These are phyloP conservation scores for Blastocystis sp. DNA, from an alignment of 352 stramenopile genomes.

Conservation along the genomic window DNA sequence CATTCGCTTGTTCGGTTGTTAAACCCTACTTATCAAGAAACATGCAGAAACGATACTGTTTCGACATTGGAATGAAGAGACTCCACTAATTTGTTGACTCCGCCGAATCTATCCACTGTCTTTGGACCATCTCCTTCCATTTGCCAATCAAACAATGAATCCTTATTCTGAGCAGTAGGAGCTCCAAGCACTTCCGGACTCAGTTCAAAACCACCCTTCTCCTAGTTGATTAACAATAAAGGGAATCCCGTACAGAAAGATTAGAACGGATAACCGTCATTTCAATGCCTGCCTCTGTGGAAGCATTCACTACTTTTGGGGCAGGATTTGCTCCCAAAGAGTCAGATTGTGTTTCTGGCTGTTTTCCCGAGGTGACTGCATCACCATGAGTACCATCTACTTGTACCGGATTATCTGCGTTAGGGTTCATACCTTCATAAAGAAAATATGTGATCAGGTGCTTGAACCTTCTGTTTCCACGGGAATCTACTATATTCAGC, in stretches of 20 bases:
- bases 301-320: background rate
- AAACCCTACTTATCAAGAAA: constrained; percentile 56
- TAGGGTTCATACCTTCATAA: constrained; percentile 5
- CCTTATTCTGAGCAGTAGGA: constrained; percentile 50
- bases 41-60: constrained; percentile 1
- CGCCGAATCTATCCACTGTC: constrained; percentile 39
- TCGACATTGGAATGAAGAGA: constrained; percentile 37
- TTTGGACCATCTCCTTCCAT: constrained; percentile 46
- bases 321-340: background rate
- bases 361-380: background rate
- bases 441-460: constrained; percentile 42
- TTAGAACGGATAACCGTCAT: no score
- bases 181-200: constrained; percentile 42
- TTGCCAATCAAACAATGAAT: constrained; percentile 62
- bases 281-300: no score
- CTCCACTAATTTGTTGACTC: constrained; percentile 32
- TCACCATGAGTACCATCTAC: background rate
- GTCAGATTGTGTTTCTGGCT: background rate
- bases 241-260: no score
- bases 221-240: no score
- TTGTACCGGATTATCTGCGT: background rate
- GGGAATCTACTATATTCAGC: background rate
- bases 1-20: constrained; percentile 36
- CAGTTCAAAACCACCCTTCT: background rate
- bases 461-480: background rate